Evolutionary conservation across 2,329 filamentous ascomycete genomes (phyloP).

Genomic region (Fusarium pseudocircinatum): DNA sequence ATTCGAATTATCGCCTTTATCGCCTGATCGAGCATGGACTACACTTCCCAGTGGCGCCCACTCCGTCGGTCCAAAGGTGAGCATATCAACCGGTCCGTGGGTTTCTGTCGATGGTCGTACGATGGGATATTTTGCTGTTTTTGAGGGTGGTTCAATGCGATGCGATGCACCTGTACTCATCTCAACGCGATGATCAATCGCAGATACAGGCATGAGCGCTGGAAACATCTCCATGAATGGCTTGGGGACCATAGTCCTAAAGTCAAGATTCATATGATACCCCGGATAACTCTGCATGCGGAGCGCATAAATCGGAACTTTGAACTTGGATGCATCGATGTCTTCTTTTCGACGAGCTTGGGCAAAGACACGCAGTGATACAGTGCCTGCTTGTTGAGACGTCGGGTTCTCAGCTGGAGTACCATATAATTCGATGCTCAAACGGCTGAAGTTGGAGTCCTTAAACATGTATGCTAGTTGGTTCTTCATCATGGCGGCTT

Average conservation of each 20-base stretch:
- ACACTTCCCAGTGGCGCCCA: slow-evolving; percentile 45
- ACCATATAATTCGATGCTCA: slow-evolving; percentile 51
- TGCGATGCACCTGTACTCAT: slow-evolving; percentile 35
- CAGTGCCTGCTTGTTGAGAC: slow-evolving; percentile 59
- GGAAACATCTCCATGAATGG: slow-evolving; percentile 57
- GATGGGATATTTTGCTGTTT: slow-evolving; percentile 38
- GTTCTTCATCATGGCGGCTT: slow-evolving; percentile 55
- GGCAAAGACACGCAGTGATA: slow-evolving; percentile 57
- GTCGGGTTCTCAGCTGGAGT: slow-evolving; percentile 50
- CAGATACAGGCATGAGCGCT: slow-evolving; percentile 43
- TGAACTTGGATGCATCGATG: slow-evolving; percentile 49
- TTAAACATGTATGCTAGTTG: slow-evolving; percentile 50
- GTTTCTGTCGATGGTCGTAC: slow-evolving; percentile 44
- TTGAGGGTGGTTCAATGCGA: slow-evolving; percentile 27
- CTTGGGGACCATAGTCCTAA: slow-evolving; percentile 54
- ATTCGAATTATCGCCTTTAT: slow-evolving; percentile 57
- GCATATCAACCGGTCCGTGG: slow-evolving; percentile 34
- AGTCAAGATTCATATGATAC: slow-evolving; percentile 56
- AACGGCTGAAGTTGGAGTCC: slow-evolving; percentile 47
- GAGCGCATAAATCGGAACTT: slow-evolving; percentile 50
- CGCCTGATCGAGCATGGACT: slow-evolving; percentile 48
- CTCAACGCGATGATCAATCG: slow-evolving; percentile 44
- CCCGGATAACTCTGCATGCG: slow-evolving; percentile 55
- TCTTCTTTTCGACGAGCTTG: slow-evolving; percentile 54
- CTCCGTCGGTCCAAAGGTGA: slow-evolving; percentile 41